phyloP scores from a whole-genome alignment of 106 monocot species.

The Gastrodia elata region DNA sequence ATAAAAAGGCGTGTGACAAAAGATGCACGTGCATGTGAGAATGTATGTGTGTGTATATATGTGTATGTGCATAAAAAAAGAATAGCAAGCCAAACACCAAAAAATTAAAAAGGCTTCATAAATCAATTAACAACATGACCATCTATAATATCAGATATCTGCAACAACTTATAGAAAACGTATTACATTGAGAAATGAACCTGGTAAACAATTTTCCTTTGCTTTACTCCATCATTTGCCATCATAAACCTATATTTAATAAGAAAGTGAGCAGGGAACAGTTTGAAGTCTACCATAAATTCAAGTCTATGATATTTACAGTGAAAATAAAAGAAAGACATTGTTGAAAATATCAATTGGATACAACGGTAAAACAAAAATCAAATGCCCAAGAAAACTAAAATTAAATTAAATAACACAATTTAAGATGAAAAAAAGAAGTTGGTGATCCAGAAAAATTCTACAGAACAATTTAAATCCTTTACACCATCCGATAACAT shows the following conservation, averaged over 20 bases:
- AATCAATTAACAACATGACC: background rate
- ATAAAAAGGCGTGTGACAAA: no score
- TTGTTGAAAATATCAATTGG: background rate
- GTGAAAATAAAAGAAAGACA: background rate
- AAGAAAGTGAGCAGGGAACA: background rate
- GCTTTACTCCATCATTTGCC: slow-evolving; percentile 82
- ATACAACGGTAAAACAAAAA: background rate
- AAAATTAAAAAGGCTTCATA: background rate
- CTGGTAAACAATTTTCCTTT: slow-evolving; percentile 59
- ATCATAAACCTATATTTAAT: slow-evolving; percentile 71
- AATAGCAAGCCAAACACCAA: background rate
- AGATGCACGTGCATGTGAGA: no score
- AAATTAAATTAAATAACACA: background rate
- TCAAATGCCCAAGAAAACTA: background rate
- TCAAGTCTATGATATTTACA: background rate
- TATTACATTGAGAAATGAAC: slow-evolving; percentile 16
- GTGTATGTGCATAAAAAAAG: background rate
- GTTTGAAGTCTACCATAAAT: background rate
- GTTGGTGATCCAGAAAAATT: background rate
- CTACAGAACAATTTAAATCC: background rate
- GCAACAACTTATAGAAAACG: background rate
- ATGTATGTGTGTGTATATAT: no score
- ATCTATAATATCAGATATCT: background rate
- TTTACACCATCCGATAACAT: background rate
- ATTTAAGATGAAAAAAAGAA: background rate